phyloP scores from a whole-genome alignment of 2,329 filamentous ascomycete genomes.

The Penicillium janthinellum region DNA sequence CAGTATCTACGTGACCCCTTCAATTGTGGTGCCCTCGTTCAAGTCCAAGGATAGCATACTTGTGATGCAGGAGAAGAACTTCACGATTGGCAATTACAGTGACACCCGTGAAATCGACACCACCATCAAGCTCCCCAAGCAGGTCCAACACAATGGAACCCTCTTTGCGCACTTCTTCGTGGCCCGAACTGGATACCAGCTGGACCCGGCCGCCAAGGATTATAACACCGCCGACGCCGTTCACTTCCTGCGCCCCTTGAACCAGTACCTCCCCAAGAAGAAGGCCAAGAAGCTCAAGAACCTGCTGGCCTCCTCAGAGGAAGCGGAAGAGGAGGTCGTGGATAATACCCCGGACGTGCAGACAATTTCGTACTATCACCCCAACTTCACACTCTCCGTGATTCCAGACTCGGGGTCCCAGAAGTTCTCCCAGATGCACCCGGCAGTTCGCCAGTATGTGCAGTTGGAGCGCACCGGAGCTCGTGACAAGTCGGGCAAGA shows the following conservation, averaged over 20 bases:
- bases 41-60: slow-evolving; percentile 67
- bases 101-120: slow-evolving; percentile 78
- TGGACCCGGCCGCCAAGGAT: slow-evolving; percentile 72
- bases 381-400: slow-evolving; percentile 87
- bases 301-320: slow-evolving; percentile 63
- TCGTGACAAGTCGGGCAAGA: slow-evolving; percentile 79
- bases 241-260: slow-evolving; percentile 81
- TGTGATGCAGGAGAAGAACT: slow-evolving; percentile 77
- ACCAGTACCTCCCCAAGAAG: slow-evolving; percentile 88
- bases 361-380: slow-evolving; percentile 87
- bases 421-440: slow-evolving; percentile 67
- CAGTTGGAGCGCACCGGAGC: slow-evolving; percentile 78
- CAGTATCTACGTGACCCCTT: slow-evolving; percentile 78
- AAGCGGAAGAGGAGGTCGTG: slow-evolving; percentile 55
- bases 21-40: slow-evolving; percentile 66
- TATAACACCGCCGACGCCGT: slow-evolving; percentile 79
- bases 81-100: slow-evolving; percentile 74
- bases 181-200: slow-evolving; percentile 69
- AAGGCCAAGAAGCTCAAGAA: slow-evolving; percentile 86
- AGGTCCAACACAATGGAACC: slow-evolving; percentile 88
- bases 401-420: slow-evolving; percentile 77
- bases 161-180: slow-evolving; percentile 95
- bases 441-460: slow-evolving; percentile 75
- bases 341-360: slow-evolving; percentile 64
- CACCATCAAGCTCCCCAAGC: slow-evolving; percentile 72